Percentiles rank a stretch among this genome's conserved stretches.
phyloP scores from a whole-genome alignment of 2,329 filamentous ascomycete genomes.

The Claviceps sorghi region DNA sequence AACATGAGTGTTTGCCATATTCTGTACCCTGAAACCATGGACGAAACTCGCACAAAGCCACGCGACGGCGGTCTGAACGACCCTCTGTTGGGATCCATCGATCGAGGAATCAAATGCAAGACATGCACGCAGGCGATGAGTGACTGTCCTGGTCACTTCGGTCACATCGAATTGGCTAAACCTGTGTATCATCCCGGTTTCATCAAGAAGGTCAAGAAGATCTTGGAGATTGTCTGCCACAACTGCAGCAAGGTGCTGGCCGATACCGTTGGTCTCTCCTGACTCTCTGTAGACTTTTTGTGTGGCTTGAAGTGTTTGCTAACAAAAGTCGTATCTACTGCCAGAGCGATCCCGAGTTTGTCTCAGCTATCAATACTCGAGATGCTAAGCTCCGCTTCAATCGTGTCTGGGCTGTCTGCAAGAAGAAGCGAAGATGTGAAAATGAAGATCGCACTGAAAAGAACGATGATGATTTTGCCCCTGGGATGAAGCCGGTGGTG shows the following conservation, averaged over 20 bases:
- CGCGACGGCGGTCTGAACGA: slow-evolving; percentile 90
- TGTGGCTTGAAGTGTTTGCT: slow-evolving; percentile 38
- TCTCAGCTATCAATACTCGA: slow-evolving; percentile 65
- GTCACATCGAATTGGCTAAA: slow-evolving; percentile 93
- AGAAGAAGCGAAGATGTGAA: slow-evolving; percentile 74
- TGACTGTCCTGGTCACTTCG: slow-evolving; percentile 95
- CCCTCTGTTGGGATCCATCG: slow-evolving; percentile 88
- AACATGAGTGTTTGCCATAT: slow-evolving; percentile 95
- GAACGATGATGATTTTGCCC: slow-evolving; percentile 54
- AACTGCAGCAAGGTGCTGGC: slow-evolving; percentile 96
- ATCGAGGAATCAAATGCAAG: slow-evolving; percentile 87
- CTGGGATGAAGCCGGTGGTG: slow-evolving; percentile 36
- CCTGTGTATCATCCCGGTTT: slow-evolving; percentile 93
- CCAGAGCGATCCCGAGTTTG: slow-evolving; percentile 74
- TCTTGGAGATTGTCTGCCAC: slow-evolving; percentile 96
- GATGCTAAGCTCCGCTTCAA: slow-evolving; percentile 94
- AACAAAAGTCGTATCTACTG: slow-evolving; percentile 29
- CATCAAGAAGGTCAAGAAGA: slow-evolving; percentile 98
- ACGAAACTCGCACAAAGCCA: slow-evolving; percentile 81
- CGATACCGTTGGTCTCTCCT: slow-evolving; percentile 78
- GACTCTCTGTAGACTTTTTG: slow-evolving; percentile 37
- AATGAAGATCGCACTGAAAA: slow-evolving; percentile 57
- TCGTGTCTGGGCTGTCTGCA: slow-evolving; percentile 80
- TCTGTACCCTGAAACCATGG: slow-evolving; percentile 98
- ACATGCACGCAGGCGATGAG: slow-evolving; percentile 93